Evolutionary conservation across 2,329 filamentous ascomycete genomes (phyloP), one percentile per base, ranked within the genome.

Genomic region (Chaetomium sp.): DNA sequence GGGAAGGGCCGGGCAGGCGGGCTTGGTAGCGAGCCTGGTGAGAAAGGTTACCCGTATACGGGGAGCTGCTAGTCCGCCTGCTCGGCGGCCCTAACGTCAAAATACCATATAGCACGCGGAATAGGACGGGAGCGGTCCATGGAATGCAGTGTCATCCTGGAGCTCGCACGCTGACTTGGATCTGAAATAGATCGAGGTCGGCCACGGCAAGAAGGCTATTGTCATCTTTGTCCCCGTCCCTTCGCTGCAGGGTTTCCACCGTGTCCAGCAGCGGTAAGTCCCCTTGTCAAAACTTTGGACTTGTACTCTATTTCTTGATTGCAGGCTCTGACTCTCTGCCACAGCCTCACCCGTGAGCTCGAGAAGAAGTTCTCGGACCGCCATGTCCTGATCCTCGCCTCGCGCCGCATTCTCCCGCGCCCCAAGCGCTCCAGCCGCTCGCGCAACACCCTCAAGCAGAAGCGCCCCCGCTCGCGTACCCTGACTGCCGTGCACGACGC

Each of bases 361-460:
- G 94, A 99, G 88, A 99, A 99, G 91, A 99, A 99, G 84, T 99
- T 99, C 90, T 97, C 94, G 66, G 94, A 99, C 85, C 94, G 94
- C 79, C 94, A 99, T 79, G 94, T 99, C 77, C 84, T 99, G 77
- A 91, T 99, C 86, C 88, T 99, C 71, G 94, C 94, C 70, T 95
- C 92, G 73, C 94, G 94, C 85, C 94, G 94, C 79, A 99, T 99
- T 72, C 85, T 99, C 62, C 92, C 94, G 76, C 91, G 91, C 77
- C 94, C 94, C 77, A 96, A 96, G 89, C 91, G 92, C 76, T 96
- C 91, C 76, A 90, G 87, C 82, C 91, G 91, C 81, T 90, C 88
- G 68, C 92, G 94, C 84, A 91, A 91, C 81, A 89, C 82, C 74
- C 91, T 94, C 80, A 97, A 86, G 73, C 94, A 99, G 86, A 96